Base-by-base conservation (phyloP, 1,284 basidiomycete species). In the Rhizoctonia solani region DNA sequence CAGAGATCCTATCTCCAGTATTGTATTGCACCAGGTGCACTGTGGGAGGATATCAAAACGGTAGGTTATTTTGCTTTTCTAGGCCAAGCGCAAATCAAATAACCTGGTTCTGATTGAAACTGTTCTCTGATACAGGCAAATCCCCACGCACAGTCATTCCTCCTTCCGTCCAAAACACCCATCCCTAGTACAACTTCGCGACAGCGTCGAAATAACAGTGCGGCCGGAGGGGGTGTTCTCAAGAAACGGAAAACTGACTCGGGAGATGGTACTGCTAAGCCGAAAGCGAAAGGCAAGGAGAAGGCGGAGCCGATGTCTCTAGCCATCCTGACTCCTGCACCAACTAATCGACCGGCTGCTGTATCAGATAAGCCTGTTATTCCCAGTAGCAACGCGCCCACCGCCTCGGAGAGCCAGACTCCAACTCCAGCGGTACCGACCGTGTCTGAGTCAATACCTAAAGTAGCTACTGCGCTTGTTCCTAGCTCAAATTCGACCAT, bases 41-140 rank as follows among this genome's bases (percentile, higher is more conserved):
- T 65, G 21, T 65, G 61, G 61, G 61, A 65, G 29, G 61, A 65
- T 41, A 29, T 65, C 11, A 65, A 65, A 34, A 25, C 27, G 8
- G 61, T 65, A 34, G 32, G 61, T 44, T 11, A 9, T 11, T 4
- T 39, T 39, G 37, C 37, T 16, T 39, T 39, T 39, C 25, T 14
- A n/a, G 47, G 21, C 6, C 23, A 3, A 50, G 13, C 9, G 1
- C 11, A 50, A n/a, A 1, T 11, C n/a, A 19, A 14, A 9, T 53
- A 11, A 29, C 14, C 44, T 49, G 19, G 30, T 6, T 21, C 39
- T 44, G 21, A 37, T 34, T 9, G 9, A 46, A 46, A 11, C 44
- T 21, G 19, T 5, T 37, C n/a, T 32, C 9, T 23, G 27, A 8
- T 29, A 4, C 30, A 65, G 61, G 50, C 50, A 42, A 65, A 65